Evolutionary conservation across 805 yeast species (phyloP), one percentile per base, ranked within the genome.

Genomic region (Metschnikowia hibisci): DNA sequence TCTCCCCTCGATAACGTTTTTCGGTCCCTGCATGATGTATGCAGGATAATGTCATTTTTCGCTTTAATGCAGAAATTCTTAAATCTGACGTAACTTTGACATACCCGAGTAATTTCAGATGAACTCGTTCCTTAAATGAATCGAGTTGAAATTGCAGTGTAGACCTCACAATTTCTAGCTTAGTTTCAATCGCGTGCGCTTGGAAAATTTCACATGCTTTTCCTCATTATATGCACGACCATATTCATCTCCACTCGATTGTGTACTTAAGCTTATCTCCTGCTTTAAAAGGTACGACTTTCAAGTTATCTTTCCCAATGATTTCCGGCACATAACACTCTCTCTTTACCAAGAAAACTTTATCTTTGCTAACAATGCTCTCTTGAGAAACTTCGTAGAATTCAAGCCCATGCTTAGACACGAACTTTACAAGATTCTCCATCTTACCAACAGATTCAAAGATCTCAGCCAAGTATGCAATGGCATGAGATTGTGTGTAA

Each of bases 391-490:
- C 64, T 13, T 70, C 73, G 61, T 93, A 93, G 61, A 91, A 93
- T 0, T 59, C 45, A 55, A 77, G 69, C 34, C 96, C 96, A 62
- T 76, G 76, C 32, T 80, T 82, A 23, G 84, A 76, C 13, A 87
- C 96, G 62, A 93, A 93, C 26, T 69, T 77, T 55, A 76, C 80
- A 53, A 93, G 71, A 44, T 77, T 77, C 34, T 82, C 82, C 34
- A 93, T 66, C 48, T 80, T 77, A 11, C 76, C 81, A 14, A 66
- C 74, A 42, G 73, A 63, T 22, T 86, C 95, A 57, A 95, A 93
- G 1, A 86, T 78, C 62, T 90, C 84, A 3, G 98, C 97, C 22
- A 93, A 67, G 52, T 91, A 93, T 7, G 89, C 73, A 14, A 93
- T 64, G 2, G 85, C 96, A 54, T 78, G 78, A 16, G 87, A 77